Percentiles rank a stretch among this genome's conserved stretches.
Conservation (phyloP, 1,284 basidiomycete genomes). For the Ceratobasidium sp. region DNA sequence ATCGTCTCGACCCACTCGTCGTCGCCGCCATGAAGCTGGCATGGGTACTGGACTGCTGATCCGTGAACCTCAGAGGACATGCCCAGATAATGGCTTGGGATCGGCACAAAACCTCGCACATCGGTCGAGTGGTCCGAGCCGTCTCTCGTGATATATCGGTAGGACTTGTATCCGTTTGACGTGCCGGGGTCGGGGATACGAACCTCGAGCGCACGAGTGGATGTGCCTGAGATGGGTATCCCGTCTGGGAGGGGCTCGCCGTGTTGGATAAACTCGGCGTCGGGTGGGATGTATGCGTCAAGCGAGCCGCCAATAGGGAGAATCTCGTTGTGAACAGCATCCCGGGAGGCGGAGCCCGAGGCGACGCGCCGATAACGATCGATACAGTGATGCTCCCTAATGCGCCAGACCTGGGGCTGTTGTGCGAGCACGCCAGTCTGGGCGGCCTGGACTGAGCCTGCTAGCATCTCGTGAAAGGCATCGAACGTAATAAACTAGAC, state of each 20-base stretch:
- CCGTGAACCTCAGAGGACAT: constrained; percentile 12
- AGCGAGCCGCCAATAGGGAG: constrained; percentile 14
- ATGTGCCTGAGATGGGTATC: not conserved
- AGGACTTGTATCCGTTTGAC: not conserved
- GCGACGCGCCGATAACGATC: constrained; percentile 1
- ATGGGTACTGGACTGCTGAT: not conserved
- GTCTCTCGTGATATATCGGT: constrained; percentile 7
- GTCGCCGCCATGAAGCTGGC: constrained; percentile 41
- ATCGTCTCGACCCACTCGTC: constrained; percentile 50
- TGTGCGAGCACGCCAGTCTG: constrained; percentile 59
- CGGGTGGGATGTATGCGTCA: constrained; percentile 32
- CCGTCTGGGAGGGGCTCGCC: not conserved
- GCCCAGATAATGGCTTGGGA: constrained; percentile 12
- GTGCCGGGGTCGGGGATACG: not conserved
- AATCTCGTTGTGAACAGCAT: not conserved
- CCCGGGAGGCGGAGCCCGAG: not conserved
- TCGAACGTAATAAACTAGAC: constrained; percentile 60
- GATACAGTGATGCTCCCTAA: constrained; percentile 50
- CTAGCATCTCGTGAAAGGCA: constrained; percentile 55
- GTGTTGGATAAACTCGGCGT: constrained; percentile 35
- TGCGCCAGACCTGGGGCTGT: constrained; percentile 62
- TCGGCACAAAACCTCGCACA: not conserved
- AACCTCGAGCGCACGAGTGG: constrained; percentile 21
- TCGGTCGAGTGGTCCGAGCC: not conserved
- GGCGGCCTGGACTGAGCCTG: constrained; percentile 49